Base-by-base conservation (phyloP, 805 yeast genomes). In the Hermanozyma aechmeae region DNA sequence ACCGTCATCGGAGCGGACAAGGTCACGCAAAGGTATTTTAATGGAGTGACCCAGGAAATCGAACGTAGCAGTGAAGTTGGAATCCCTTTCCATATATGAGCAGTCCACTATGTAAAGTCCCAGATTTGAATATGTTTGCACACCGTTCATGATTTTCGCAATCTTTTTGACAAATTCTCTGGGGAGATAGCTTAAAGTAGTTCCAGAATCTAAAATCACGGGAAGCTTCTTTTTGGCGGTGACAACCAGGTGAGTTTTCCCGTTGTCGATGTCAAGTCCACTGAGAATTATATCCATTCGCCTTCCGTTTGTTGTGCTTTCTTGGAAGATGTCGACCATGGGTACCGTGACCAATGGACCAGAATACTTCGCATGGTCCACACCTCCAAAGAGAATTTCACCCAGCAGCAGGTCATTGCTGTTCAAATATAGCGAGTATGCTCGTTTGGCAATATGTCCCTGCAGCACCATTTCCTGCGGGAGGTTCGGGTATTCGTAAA, bases 321-420 rank as follows among this genome's bases (percentile, higher is more conserved):
- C 22, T 13, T 5, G 4, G 22, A 4, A 20, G 4, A 5, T 8
- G 22, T 5, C 11, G 9, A 17, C 20, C 5, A 23, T 10, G 15
- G 53, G 57, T 27, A 62, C 38, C 2, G 55, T 40, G 14, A 38
- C 40, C 37, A 66, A 44, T 3, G 42, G 47, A 13, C 85, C 86
- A 0, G 52, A 30, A 48, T 71, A 77, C 51, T 78, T 79, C 22
- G 71, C 64, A 34, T 67, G 70, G 44, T 80, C 89, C 16, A 76
- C 66, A 17, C 78, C 92, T 27, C 92, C 89, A 57, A 81, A 81
- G 27, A 80, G 49, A 13, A 80, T 58, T 5, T 5, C n/a, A 4
- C 22, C 22, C 9, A 13, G 4, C 13, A 5, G 5, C 22, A 8
- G 10, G 11, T 9, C 11, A 5, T 5, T n/a, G 11, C 11, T 5